Evolutionary conservation across 192 early-diverging fungal species (phyloP).

Genomic region (Rhizophagus sp.): DNA sequence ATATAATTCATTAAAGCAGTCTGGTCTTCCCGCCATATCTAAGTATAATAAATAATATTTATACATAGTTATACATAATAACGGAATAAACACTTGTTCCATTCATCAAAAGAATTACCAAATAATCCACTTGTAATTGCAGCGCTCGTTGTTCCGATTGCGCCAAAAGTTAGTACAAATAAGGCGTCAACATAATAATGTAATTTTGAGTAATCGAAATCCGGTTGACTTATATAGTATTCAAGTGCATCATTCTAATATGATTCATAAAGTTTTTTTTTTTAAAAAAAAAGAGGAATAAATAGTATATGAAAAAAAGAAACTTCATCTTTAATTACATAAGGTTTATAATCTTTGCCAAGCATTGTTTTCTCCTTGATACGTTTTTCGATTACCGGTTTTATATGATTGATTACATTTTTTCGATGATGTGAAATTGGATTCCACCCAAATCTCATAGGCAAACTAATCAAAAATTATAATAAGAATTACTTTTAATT

Average conservation of each 20-base stretch:
- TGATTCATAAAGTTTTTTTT: not conserved
- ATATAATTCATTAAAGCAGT: constrained; percentile 8
- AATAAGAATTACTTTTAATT: too few relatives aligned
- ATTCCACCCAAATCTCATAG: not conserved
- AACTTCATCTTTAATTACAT: not conserved
- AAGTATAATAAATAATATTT: not conserved
- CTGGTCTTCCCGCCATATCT: constrained; percentile 9
- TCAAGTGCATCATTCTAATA: not conserved
- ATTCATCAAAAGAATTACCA: not conserved
- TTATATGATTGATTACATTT: not conserved
- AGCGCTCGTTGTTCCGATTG: not conserved
- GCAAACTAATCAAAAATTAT: not conserved
- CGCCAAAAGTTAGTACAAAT: not conserved
- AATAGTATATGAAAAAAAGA: not conserved
- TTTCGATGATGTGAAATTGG: not conserved
- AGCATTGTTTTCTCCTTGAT: not conserved
- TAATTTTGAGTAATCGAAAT: not conserved
- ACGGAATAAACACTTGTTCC: not conserved
- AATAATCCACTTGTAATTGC: not conserved
- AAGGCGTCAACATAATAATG: not conserved
- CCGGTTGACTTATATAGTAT: not conserved
- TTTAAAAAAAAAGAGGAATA: not conserved
- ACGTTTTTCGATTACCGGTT: constrained; percentile 7
- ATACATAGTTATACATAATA: not conserved
- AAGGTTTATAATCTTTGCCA: not conserved